Conservation (phyloP, 768 basidiomycete species). For the Lactifluus rugatus region DNA sequence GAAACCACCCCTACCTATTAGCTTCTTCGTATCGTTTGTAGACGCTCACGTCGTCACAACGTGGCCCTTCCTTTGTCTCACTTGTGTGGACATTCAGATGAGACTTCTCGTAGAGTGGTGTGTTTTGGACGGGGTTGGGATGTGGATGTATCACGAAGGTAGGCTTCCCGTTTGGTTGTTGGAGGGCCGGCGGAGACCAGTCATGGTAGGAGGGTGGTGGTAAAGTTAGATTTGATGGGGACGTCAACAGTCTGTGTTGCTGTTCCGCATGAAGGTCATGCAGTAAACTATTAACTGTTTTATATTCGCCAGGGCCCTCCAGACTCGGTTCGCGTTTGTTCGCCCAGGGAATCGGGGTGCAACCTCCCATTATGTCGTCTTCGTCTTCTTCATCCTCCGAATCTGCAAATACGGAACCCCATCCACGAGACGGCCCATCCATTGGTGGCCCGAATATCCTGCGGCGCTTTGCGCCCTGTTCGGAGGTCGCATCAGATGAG, state of each 20-base stretch:
- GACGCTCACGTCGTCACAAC: slow-evolving; percentile 8
- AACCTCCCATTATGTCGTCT: slow-evolving; percentile 19
- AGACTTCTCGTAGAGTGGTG: not conserved
- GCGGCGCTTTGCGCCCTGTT: slow-evolving; percentile 41
- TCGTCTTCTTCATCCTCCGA: slow-evolving; percentile 26
- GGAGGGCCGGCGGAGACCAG: not conserved
- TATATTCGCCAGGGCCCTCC: slow-evolving; percentile 35
- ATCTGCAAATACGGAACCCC: slow-evolving; percentile 21
- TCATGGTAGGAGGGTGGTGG: not conserved
- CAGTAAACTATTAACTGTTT: slow-evolving; percentile 51
- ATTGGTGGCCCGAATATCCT: slow-evolving; percentile 42
- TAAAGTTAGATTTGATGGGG: not conserved
- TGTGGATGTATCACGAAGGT: not conserved
- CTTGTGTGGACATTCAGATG: not conserved
- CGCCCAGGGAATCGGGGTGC: not conserved
- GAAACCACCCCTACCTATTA: slow-evolving; percentile 43
- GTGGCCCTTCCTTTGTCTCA: not conserved
- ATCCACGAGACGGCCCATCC: slow-evolving; percentile 44
- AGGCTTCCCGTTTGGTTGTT: not conserved
- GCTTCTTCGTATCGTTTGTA: slow-evolving; percentile 49
- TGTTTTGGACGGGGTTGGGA: not conserved
- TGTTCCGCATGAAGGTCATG: slow-evolving; percentile 62
- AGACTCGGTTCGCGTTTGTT: slow-evolving; percentile 1
- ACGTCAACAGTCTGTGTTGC: slow-evolving; percentile 48
- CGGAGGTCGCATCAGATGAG: slow-evolving; percentile 22